phyloP scores from a whole-genome alignment of 768 basidiomycete species.

The Leucosporidium creatinivorum region DNA sequence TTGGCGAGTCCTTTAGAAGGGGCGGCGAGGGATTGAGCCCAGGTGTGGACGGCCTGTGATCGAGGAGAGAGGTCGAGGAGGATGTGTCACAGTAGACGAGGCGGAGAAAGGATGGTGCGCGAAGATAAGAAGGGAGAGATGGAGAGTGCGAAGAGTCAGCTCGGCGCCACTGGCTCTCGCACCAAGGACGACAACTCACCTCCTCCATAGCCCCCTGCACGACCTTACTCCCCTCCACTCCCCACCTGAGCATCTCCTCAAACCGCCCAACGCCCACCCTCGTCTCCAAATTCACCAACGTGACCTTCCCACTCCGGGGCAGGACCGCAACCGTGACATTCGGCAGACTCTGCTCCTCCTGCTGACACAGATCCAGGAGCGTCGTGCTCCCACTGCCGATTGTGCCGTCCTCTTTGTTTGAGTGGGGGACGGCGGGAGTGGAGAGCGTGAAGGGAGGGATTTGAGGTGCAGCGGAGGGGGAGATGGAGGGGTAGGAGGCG shows the following conservation, averaged over 20 bases:
- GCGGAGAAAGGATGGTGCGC: no score
- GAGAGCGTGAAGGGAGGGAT: conserved; percentile 42
- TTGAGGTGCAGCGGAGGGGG: conserved; percentile 42
- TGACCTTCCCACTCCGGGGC: conserved; percentile 62
- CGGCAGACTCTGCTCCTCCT: conserved; percentile 88
- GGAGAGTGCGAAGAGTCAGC: neutral
- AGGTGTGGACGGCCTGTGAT: conserved; percentile 5
- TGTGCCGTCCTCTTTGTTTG: conserved; percentile 9
- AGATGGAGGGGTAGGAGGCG: conserved; percentile 61
- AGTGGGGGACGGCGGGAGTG: conserved; percentile 39
- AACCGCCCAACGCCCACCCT: conserved; percentile 87
- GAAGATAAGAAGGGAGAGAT: no score
- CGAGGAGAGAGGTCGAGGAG: neutral
- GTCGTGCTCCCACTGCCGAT: conserved; percentile 48
- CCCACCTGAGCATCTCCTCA: conserved; percentile 75
- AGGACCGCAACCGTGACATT: conserved; percentile 80
- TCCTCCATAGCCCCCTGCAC: conserved; percentile 70
- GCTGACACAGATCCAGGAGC: conserved; percentile 73
- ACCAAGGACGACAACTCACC: neutral
- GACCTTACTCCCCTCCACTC: conserved; percentile 65
- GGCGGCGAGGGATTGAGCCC: conserved; percentile 13
- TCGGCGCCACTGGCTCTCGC: neutral
- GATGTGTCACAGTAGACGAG: neutral
- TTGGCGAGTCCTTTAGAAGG: conserved; percentile 9
- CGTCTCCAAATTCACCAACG: conserved; percentile 87